Evolutionary conservation across 495 filamentous ascomycete genomes (phyloP).

Genomic region (Penicillium bovifimosum): DNA sequence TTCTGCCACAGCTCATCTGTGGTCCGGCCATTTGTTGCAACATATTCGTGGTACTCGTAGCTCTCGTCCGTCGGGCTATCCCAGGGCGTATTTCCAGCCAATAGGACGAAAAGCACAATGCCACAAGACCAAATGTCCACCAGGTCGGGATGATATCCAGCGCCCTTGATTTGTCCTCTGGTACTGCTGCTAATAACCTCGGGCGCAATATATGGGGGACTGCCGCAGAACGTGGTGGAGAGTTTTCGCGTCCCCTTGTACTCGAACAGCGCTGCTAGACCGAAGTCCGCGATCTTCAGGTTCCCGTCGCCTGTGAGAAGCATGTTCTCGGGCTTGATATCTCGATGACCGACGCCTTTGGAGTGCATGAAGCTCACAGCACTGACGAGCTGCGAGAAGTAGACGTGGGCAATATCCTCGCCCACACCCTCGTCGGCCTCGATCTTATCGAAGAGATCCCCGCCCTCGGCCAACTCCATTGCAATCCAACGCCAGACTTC

Average conservation of each 20-base stretch:
- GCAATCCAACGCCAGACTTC: constrained; percentile 93
- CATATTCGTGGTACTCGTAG: constrained; percentile 81
- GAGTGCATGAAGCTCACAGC: constrained; percentile 94
- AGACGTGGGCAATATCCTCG: constrained; percentile 91
- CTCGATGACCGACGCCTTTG: constrained; percentile 80
- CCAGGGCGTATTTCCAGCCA: constrained; percentile 97
- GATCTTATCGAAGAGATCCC: constrained; percentile 98
- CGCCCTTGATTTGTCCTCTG: constrained; percentile 44
- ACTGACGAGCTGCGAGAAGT: constrained; percentile 86
- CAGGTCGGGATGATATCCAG: constrained; percentile 74
- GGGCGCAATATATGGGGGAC: constrained; percentile 94
- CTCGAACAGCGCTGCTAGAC: constrained; percentile 87
- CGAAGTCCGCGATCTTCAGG: constrained; percentile 96
- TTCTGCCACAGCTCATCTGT: constrained; percentile 82
- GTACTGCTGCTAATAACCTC: constrained; percentile 65
- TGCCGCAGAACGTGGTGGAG: constrained; percentile 86
- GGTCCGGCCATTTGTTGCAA: constrained; percentile 69
- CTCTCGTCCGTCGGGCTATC: constrained; percentile 79
- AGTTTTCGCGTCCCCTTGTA: constrained; percentile 75
- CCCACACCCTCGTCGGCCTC: constrained; percentile 90
- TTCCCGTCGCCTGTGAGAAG: constrained; percentile 75
- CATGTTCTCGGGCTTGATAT: constrained; percentile 91
- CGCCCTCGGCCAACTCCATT: constrained; percentile 94
- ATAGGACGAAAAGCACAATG: constrained; percentile 89
- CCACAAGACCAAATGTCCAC: constrained; percentile 97